Evolutionary conservation across 352 stramenopile species (phyloP).

Genomic region (Globisporangium nunn): DNA sequence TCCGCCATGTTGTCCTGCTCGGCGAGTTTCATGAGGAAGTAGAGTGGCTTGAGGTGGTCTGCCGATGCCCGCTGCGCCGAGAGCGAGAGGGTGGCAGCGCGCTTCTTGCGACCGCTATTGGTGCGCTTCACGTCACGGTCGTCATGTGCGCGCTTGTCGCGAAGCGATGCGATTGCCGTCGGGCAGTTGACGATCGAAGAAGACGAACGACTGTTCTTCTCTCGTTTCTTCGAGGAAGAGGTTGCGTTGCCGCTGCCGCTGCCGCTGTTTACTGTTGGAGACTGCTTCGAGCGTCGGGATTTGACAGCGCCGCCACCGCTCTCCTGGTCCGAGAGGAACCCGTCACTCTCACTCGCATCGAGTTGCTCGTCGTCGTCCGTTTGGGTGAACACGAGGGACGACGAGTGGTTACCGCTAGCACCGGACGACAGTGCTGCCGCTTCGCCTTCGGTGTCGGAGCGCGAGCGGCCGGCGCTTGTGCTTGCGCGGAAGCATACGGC

Average conservation of each 20-base stretch:
- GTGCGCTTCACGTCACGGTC: neutral
- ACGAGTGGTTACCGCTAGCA: conserved; percentile 1
- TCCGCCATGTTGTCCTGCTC: conserved; percentile 88
- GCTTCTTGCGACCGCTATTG: neutral
- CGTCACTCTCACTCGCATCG: conserved; percentile 11
- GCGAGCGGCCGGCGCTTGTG: conserved; percentile 21
- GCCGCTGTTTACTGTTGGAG: neutral
- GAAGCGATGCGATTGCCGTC: conserved; percentile 3
- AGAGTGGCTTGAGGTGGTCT: conserved; percentile 56
- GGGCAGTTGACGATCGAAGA: conserved; percentile 5
- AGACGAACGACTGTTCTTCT: neutral
- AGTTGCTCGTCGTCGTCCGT: conserved; percentile 8
- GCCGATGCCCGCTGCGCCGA: conserved; percentile 6
- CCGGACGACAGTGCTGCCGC: neutral
- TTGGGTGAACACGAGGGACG: neutral
- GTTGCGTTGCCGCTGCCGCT: neutral
- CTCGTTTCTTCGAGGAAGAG: neutral
- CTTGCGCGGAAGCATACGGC: conserved; percentile 55
- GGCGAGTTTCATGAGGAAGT: conserved; percentile 85
- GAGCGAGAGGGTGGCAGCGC: conserved; percentile 1
- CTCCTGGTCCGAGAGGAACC: conserved; percentile 13
- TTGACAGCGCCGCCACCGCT: conserved; percentile 3
- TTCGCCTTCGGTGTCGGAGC: conserved; percentile 13
- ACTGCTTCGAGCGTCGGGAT: conserved; percentile 5
- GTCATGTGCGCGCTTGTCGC: conserved; percentile 4